A percentile compares a stretch with the other conserved stretches of the same genome.
Conservation (phyloP, 495 filamentous ascomycete species). For the Sporormia fimetaria region DNA sequence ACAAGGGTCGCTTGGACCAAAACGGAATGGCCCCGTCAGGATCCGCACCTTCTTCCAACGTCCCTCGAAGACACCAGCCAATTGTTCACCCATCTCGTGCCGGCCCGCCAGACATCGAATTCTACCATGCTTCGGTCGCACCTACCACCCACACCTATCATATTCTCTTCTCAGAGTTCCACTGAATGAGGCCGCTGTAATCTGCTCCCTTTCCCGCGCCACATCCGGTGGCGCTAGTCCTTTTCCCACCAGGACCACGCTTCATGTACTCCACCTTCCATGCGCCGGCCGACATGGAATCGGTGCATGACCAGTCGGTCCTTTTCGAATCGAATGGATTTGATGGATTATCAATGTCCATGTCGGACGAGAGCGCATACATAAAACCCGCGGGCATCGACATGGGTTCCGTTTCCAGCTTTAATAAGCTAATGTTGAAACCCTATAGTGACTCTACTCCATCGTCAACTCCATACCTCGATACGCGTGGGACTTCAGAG, state of each 20-base stretch:
- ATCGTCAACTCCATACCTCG: slow-evolving; percentile 23
- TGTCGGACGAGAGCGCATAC: slow-evolving; percentile 13
- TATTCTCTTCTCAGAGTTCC: too few relatives aligned
- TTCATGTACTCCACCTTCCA: slow-evolving; percentile 22
- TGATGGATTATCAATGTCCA: slow-evolving; percentile 15
- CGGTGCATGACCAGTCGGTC: slow-evolving; percentile 10
- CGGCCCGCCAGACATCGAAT: too few relatives aligned
- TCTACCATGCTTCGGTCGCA: too few relatives aligned
- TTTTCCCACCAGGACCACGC: too few relatives aligned
- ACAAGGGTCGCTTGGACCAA: too few relatives aligned
- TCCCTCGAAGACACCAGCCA: too few relatives aligned
- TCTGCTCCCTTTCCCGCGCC: neutral
- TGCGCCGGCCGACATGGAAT: slow-evolving; percentile 17
- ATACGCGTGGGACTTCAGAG: slow-evolving; percentile 19
- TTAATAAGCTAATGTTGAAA: slow-evolving; percentile 15
- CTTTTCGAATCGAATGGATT: slow-evolving; percentile 15
- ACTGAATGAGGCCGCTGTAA: too few relatives aligned
- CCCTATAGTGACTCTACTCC: slow-evolving; percentile 26
- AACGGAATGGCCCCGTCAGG: too few relatives aligned
- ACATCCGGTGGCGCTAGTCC: neutral
- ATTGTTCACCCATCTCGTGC: too few relatives aligned
- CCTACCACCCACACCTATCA: too few relatives aligned
- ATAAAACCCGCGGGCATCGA: slow-evolving; percentile 9
- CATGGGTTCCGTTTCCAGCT: slow-evolving; percentile 17
- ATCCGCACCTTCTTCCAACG: too few relatives aligned